These are phyloP conservation scores for Nasturtium officinale DNA, from an alignment of 345 rosid species.

Conservation along the genomic window DNA sequence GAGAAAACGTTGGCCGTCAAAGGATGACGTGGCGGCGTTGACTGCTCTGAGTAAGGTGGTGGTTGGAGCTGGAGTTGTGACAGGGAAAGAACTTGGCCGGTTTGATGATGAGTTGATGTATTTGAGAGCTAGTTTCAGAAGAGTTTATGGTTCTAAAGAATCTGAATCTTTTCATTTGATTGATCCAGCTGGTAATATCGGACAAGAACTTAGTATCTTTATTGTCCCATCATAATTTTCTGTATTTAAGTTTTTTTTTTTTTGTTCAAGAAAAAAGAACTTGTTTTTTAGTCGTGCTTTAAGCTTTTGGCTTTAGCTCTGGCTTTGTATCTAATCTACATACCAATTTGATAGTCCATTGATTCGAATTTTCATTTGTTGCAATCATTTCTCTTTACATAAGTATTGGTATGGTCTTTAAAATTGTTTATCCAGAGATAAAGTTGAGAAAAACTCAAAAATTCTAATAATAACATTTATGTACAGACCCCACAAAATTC, in stretches of 20 bases:
- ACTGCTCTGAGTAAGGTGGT: constrained; percentile 52
- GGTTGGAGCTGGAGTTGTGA: constrained; percentile 64
- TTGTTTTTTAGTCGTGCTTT: constrained; percentile 32
- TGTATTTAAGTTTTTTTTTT: constrained; percentile 16
- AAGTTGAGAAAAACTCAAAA: not conserved
- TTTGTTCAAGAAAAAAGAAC: constrained; percentile 8
- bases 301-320: constrained; percentile 34
- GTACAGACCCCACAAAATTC: no score
- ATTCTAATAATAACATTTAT: not conserved
- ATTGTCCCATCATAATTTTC: constrained; percentile 46
- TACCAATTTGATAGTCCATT: constrained; percentile 15
- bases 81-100: constrained; percentile 48
- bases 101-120: constrained; percentile 62
- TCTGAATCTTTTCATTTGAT: constrained; percentile 76
- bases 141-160: constrained; percentile 49
- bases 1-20: constrained; percentile 49
- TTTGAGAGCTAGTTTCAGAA: constrained; percentile 62
- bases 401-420: not conserved
- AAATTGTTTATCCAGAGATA: not conserved
- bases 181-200: constrained; percentile 67
- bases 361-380: constrained; percentile 15
- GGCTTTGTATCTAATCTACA: constrained; percentile 37
- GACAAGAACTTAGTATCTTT: constrained; percentile 79
- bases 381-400: not conserved
- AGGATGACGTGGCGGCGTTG: constrained; percentile 54